Percentiles rank a stretch among this genome's conserved stretches.
Conservation (phyloP, 306 rosid genomes). For the Casuarina cunninghamiana region DNA sequence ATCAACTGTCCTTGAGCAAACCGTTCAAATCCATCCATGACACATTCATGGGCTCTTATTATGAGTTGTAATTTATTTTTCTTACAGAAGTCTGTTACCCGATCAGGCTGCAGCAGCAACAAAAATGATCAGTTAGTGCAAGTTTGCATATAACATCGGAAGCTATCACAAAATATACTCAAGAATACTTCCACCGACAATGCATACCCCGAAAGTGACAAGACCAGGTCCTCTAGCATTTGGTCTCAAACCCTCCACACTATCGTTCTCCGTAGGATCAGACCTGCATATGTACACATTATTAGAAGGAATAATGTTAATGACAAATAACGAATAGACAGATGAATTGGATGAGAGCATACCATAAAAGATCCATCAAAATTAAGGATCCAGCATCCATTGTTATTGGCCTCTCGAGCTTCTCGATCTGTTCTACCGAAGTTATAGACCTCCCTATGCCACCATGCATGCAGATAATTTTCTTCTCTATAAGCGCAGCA, state of each 20-base stretch:
- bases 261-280: slow-evolving; percentile 97
- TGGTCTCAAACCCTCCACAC: slow-evolving; percentile 98
- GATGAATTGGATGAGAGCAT: slow-evolving; percentile 25
- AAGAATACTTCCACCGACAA: slow-evolving; percentile 6
- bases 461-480: slow-evolving; percentile 99
- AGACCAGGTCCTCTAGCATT: slow-evolving; percentile 99
- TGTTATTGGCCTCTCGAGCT: slow-evolving; percentile 96
- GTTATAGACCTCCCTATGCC: slow-evolving; percentile 97
- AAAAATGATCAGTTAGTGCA: slow-evolving; percentile 16
- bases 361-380: slow-evolving; percentile 97
- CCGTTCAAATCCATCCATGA: slow-evolving; percentile 99
- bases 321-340: slow-evolving; percentile 1
- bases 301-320: slow-evolving; percentile 16
- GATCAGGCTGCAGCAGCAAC: slow-evolving; percentile 82
- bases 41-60: slow-evolving; percentile 98
- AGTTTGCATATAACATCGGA: slow-evolving; percentile 1
- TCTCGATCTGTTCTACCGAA: slow-evolving; percentile 95
- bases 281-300: slow-evolving; percentile 63
- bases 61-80: slow-evolving; percentile 93
- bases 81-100: slow-evolving; percentile 95
- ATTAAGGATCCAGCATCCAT: slow-evolving; percentile 99
- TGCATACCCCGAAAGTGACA: slow-evolving; percentile 92
- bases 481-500: slow-evolving; percentile 97
- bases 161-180: neutral
- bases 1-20: slow-evolving; percentile 99